Evolutionary conservation across 2,329 filamentous ascomycete species (phyloP).

Genomic region (Arthrobotrys sphaeroides): DNA sequence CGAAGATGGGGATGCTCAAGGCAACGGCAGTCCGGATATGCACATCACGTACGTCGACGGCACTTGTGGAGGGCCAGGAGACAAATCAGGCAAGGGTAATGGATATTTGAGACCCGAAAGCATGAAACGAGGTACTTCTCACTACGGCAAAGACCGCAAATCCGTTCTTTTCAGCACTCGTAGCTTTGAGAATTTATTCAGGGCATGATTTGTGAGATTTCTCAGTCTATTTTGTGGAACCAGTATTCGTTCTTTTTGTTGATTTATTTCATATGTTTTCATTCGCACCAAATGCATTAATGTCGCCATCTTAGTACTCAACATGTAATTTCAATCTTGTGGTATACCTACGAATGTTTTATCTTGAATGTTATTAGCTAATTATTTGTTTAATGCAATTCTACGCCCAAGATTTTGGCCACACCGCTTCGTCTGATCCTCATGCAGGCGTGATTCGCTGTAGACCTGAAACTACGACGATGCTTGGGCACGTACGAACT

Average conservation of each 20-base stretch:
- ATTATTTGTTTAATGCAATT: background rate
- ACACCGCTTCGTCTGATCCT: background rate
- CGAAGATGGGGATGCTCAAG: background rate
- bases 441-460: background rate
- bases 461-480: background rate
- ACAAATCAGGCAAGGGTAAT: constrained; percentile 8
- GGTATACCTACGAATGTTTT: no score
- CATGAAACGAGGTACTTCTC: constrained; percentile 32
- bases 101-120: constrained; percentile 13
- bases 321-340: no score
- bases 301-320: background rate
- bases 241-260: background rate
- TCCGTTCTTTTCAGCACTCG: constrained; percentile 34
- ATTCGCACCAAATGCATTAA: background rate
- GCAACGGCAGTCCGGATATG: background rate
- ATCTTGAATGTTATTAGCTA: constrained; percentile 17
- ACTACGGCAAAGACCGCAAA: constrained; percentile 40
- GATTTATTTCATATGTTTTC: background rate
- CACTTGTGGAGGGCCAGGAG: constrained; percentile 11
- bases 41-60: constrained; percentile 17
- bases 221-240: background rate
- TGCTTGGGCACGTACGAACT: background rate
- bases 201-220: background rate
- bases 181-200: constrained; percentile 29
- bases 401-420: constrained; percentile 20